Base-by-base conservation (phyloP, 2,329 filamentous ascomycete genomes). In the Hyphodiscus sp. region DNA sequence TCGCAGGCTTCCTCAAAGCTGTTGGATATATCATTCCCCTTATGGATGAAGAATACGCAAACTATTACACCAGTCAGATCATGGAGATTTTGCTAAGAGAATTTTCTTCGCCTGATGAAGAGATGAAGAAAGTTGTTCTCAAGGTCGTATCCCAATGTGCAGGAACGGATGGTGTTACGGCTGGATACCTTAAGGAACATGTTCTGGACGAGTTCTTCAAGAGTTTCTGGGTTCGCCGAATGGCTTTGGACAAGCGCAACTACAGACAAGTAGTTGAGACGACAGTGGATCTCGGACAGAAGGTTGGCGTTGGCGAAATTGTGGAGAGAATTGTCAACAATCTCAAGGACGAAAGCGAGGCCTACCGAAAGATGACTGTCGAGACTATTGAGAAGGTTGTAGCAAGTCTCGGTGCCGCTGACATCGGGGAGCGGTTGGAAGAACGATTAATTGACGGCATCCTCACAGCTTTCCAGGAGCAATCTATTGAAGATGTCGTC, bases 11-110 rank as follows among this genome's bases (percentile, higher is more conserved):
- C 72, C 77, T 99, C 57, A 99, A 99, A 74, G 94, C 94, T 46
- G 92, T 99, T 44, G 94, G 94, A 23, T 97, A 94, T 70, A 96
- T 99, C 67, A 97, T 99, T 58, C 94, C 94, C 4, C 81, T 99
- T 50, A 99, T 99, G 94, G 94, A 99, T 73, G 94, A 99, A 72
- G 94, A 99, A 68, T 97, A 96, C 70, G 92, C 94, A 72, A 97
- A 96, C 69, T 99, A 99, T 74, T 99, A 99, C 68, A 97, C 94
- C 9, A 89, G 85, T 62, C 91, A 99, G 71, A 96, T 99, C 65
- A 97, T 99, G 92, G 94, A 97, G 71, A 97, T 97, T 65, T 76
- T 99, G 15, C 82, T 97, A 29, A 85, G 94, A 65, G 94, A 99
- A 68, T 99, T 99, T 67, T 88, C 91, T 7, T 96, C 92, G 0